These are phyloP conservation scores for Digitaria exilis DNA, from an alignment of 202 grass and related monocot species.

Conservation along the genomic window DNA sequence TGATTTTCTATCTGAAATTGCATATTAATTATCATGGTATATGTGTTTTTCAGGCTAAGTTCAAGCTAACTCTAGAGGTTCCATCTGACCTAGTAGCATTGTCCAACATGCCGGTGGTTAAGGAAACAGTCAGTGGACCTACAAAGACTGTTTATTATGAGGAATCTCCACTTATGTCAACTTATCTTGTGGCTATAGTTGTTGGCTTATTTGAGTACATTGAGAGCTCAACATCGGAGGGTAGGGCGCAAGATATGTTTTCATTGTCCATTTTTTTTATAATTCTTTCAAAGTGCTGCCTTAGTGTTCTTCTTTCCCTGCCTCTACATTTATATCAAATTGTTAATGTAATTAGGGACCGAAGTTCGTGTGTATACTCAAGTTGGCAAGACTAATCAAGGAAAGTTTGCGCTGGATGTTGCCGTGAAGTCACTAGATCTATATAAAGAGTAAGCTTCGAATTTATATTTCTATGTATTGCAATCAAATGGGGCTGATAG, in stretches of 20 bases:
- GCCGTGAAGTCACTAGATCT: slow-evolving; percentile 71
- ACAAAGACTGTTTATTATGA: slow-evolving; percentile 67
- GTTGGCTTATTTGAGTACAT: slow-evolving; percentile 78
- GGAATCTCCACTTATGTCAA: slow-evolving; percentile 93
- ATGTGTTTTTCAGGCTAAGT: slow-evolving; percentile 67
- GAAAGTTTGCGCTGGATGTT: slow-evolving; percentile 86
- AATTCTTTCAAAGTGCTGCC: slow-evolving; percentile 17
- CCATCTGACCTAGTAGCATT: slow-evolving; percentile 66
- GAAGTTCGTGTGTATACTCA: slow-evolving; percentile 83
- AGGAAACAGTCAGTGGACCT: slow-evolving; percentile 50
- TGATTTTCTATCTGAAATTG: slow-evolving; percentile 5
- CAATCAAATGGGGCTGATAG: background rate
- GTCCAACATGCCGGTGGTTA: slow-evolving; percentile 76
- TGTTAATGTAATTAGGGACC: slow-evolving; percentile 52
- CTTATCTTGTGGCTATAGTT: slow-evolving; percentile 89
- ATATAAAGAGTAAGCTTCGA: slow-evolving; percentile 67
- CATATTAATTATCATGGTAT: background rate
- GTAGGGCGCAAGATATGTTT: slow-evolving; percentile 59
- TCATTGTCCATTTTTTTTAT: background rate
- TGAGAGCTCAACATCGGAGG: slow-evolving; percentile 55
- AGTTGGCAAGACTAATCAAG: slow-evolving; percentile 79
- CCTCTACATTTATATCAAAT: background rate
- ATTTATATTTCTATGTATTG: slow-evolving; percentile 25
- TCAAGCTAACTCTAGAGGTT: slow-evolving; percentile 82
- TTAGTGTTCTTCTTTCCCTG: slow-evolving; percentile 6